Evolutionary conservation across 805 yeast species (phyloP).

Genomic region (Candida bentonensis): DNA sequence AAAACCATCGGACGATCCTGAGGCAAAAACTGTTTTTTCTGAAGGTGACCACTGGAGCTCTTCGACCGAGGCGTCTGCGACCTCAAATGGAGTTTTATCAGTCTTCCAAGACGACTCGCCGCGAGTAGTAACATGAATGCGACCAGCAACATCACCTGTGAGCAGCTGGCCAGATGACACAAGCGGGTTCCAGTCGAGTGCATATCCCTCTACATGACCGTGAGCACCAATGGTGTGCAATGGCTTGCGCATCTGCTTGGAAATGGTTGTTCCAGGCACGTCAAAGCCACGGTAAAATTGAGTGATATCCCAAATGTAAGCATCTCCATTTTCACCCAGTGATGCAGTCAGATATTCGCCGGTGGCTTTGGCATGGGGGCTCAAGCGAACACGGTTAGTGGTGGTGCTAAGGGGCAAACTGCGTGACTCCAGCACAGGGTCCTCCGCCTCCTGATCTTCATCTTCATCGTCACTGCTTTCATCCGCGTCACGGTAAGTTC

Average conservation of each 20-base stretch:
- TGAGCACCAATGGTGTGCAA: slow-evolving; percentile 68
- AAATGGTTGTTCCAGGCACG: slow-evolving; percentile 71
- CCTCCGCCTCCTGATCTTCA: slow-evolving; percentile 59
- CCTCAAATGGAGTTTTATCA: slow-evolving; percentile 61
- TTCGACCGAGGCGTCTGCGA: slow-evolving; percentile 60
- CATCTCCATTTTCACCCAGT: slow-evolving; percentile 84
- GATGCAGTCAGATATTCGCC: slow-evolving; percentile 81
- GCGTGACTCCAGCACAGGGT: slow-evolving; percentile 80
- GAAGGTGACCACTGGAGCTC: slow-evolving; percentile 94
- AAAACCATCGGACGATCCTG: slow-evolving; percentile 84
- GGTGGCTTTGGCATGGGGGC: slow-evolving; percentile 59
- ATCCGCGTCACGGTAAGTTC: slow-evolving; percentile 77
- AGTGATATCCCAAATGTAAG: slow-evolving; percentile 65
- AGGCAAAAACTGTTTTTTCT: slow-evolving; percentile 89
- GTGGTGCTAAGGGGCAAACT: slow-evolving; percentile 65
- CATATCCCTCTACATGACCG: slow-evolving; percentile 96
- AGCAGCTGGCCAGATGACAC: slow-evolving; percentile 65
- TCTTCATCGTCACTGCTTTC: slow-evolving; percentile 61
- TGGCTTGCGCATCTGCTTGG: slow-evolving; percentile 68
- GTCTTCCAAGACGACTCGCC: slow-evolving; percentile 70
- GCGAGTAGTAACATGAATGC: slow-evolving; percentile 65
- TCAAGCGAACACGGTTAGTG: slow-evolving; percentile 76
- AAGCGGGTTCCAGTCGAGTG: slow-evolving; percentile 91
- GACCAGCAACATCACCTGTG: slow-evolving; percentile 81
- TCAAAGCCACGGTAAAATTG: slow-evolving; percentile 74